These are phyloP conservation scores for Phytophthora cajani DNA, from an alignment of 352 stramenopile genomes.

Conservation along the genomic window DNA sequence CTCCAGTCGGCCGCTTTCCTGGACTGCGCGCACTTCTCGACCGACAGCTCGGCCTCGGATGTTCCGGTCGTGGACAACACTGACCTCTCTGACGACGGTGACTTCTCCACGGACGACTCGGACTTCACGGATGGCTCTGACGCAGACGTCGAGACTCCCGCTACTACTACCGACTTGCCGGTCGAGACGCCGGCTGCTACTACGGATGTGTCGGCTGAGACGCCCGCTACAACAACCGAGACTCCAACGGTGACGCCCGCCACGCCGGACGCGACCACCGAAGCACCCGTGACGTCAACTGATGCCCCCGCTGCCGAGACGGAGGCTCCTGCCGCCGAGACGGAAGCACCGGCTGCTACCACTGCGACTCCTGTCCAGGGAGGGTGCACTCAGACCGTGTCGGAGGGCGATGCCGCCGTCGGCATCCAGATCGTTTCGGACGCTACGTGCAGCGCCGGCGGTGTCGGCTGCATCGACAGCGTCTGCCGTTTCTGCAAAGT, in stretches of 20 bases:
- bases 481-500: constrained; percentile 59
- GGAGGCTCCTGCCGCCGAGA: background rate
- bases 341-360: constrained; percentile 5
- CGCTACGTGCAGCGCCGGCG: constrained; percentile 34
- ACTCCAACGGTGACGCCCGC: background rate
- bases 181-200: background rate
- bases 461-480: constrained; percentile 45
- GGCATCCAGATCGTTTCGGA: constrained; percentile 52
- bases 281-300: background rate
- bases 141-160: background rate
- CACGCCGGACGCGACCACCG: background rate
- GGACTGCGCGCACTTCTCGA: constrained; percentile 22
- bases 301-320: background rate
- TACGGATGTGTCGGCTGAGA: background rate
- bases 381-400: constrained; percentile 19
- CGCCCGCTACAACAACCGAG: background rate
- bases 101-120: constrained; percentile 15
- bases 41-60: constrained; percentile 2
- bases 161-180: background rate
- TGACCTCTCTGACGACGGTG: constrained; percentile 4
- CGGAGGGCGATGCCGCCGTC: constrained; percentile 34
- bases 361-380: constrained; percentile 1
- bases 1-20: constrained; percentile 30
- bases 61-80: constrained; percentile 10
- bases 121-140: constrained; percentile 18